Conservation (phyloP, 768 basidiomycete species). For the Sarcodon sp. region DNA sequence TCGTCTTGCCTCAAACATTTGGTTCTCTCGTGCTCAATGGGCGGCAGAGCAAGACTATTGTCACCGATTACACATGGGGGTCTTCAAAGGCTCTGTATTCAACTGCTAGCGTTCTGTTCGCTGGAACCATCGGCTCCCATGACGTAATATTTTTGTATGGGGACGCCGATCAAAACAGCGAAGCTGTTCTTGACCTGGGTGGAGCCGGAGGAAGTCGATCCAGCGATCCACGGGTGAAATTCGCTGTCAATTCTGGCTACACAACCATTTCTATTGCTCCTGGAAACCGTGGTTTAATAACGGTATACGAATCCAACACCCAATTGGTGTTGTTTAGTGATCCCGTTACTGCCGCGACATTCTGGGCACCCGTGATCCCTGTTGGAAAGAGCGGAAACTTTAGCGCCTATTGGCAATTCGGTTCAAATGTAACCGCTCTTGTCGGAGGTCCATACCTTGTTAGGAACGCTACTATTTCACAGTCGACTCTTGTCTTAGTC, state of each 20-base stretch:
- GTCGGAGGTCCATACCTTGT: conserved; percentile 34
- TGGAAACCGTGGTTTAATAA: conserved; percentile 44
- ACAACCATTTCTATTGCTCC: conserved; percentile 41
- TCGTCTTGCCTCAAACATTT: conserved; percentile 45
- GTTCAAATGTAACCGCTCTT: conserved; percentile 57
- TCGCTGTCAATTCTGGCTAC: conserved; percentile 13
- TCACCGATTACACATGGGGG: conserved; percentile 66
- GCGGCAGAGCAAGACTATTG: conserved; percentile 61
- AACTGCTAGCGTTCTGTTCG: conserved; percentile 62
- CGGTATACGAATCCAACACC: conserved; percentile 51
- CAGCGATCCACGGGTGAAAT: conserved; percentile 12
- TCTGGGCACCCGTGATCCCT: conserved; percentile 64
- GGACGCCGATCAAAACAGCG: conserved; percentile 18
- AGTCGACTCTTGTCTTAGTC: conserved; percentile 32
- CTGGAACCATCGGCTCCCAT: conserved; percentile 29
- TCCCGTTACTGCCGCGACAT: conserved; percentile 49
- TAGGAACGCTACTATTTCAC: conserved; percentile 22
- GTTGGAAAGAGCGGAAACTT: conserved; percentile 15
- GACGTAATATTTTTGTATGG: conserved; percentile 30
- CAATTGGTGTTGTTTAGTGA: conserved; percentile 64
- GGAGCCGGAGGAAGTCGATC: conserved; percentile 4
- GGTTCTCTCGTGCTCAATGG: conserved; percentile 47
- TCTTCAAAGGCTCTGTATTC: conserved; percentile 47
- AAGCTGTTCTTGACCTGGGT: conserved; percentile 16
- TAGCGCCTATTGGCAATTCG: conserved; percentile 55